Percentiles rank a stretch among this genome's conserved stretches.
Evolutionary conservation across 192 early-diverging fungal genomes (phyloP).

Genomic region (Coemansia umbellata): DNA sequence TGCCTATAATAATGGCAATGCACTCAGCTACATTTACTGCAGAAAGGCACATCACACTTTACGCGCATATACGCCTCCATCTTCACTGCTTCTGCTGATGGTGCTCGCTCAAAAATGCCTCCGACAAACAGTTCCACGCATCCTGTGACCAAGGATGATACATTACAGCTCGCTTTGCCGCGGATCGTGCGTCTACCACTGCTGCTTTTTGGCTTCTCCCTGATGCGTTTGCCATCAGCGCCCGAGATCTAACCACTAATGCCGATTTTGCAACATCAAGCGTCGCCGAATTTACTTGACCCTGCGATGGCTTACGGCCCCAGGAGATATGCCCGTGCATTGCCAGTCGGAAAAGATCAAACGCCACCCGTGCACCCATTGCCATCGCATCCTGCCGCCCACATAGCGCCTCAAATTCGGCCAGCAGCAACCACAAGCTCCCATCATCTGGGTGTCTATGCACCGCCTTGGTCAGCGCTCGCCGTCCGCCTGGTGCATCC

Average conservation of each 20-base stretch:
- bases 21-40: no score
- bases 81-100: no score
- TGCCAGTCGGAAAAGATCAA: conserved; percentile 15
- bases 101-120: no score
- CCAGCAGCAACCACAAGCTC: conserved; percentile 23
- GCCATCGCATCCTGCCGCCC: not conserved
- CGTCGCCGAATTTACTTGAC: conserved; percentile 16
- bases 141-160: conserved; percentile 39
- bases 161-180: conserved; percentile 28
- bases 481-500: conserved; percentile 15
- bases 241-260: conserved; percentile 3
- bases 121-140: conserved; percentile 8
- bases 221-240: not conserved
- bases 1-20: no score
- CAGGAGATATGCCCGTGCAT: conserved; percentile 22
- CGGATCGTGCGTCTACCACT: conserved; percentile 6
- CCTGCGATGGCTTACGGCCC: conserved; percentile 11
- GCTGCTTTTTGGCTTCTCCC: not conserved
- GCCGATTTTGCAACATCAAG: conserved; percentile 13
- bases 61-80: no score
- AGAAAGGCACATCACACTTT: no score
- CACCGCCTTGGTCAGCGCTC: conserved; percentile 26
- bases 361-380: conserved; percentile 8
- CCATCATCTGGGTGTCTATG: conserved; percentile 16
- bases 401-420: conserved; percentile 12